These are phyloP conservation scores for Pelargonium cotyledonis DNA, from an alignment of 441 rosid species.

Conservation along the genomic window DNA sequence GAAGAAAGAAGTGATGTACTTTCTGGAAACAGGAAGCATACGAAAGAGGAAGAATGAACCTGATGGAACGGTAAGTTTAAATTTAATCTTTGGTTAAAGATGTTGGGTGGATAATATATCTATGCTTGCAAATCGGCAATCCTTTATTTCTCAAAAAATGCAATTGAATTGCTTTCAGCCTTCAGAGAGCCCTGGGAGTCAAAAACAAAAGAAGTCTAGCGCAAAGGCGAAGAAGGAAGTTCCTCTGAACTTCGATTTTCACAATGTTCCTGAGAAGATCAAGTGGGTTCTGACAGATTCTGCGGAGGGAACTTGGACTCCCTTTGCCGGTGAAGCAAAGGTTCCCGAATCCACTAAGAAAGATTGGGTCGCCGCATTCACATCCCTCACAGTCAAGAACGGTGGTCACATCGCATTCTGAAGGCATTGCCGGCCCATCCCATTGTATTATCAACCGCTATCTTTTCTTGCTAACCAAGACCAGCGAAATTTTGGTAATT, in stretches of 20 bases:
- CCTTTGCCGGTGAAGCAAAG: slow-evolving; percentile 32
- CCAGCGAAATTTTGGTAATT: neutral
- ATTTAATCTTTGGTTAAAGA: slow-evolving; percentile 4
- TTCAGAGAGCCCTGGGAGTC: slow-evolving; percentile 24
- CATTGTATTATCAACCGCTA: neutral
- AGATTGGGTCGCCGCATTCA: slow-evolving; percentile 50
- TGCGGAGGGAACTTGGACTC: slow-evolving; percentile 42
- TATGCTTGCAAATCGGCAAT: neutral
- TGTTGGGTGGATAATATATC: slow-evolving; percentile 7
- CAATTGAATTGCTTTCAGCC: slow-evolving; percentile 23
- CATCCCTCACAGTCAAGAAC: slow-evolving; percentile 23
- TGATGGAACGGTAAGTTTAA: slow-evolving; percentile 35
- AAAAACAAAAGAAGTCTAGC: slow-evolving; percentile 32
- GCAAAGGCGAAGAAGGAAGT: slow-evolving; percentile 16
- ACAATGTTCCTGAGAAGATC: slow-evolving; percentile 44
- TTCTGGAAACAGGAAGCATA: slow-evolving; percentile 50
- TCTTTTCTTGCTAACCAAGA: neutral
- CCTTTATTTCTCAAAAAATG: slow-evolving; percentile 17
- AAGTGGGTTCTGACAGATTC: slow-evolving; percentile 48
- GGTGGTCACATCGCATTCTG: slow-evolving; percentile 8
- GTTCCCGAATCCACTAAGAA: slow-evolving; percentile 38
- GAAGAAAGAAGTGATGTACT: slow-evolving; percentile 59
- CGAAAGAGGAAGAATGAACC: slow-evolving; percentile 30
- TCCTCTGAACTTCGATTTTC: slow-evolving; percentile 40
- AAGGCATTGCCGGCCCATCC: neutral